phyloP scores from a whole-genome alignment of 441 rosid genomes.

The Viola pubescens region DNA sequence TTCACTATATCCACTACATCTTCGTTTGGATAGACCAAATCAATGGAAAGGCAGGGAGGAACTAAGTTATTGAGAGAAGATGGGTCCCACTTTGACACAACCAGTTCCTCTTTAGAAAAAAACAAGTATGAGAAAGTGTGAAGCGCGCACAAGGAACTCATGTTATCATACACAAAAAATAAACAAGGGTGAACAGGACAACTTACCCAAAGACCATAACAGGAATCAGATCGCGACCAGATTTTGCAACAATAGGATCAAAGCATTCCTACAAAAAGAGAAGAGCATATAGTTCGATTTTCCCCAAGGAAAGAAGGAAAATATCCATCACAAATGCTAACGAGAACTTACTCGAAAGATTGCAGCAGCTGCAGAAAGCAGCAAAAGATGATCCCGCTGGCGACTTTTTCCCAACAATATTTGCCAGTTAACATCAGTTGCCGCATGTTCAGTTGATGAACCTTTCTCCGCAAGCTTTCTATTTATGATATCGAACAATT shows the following conservation, averaged over 20 bases:
- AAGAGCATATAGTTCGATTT: not conserved
- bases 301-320: not conserved
- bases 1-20: not conserved
- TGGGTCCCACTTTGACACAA: not conserved
- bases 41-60: not conserved
- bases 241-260: conserved; percentile 74
- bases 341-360: conserved; percentile 70
- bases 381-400: conserved; percentile 44
- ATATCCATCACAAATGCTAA: conserved; percentile 2
- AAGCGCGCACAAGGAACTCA: not conserved
- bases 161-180: not conserved
- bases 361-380: conserved; percentile 74
- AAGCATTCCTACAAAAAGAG: conserved; percentile 72
- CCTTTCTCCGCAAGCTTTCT: conserved; percentile 61
- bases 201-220: conserved; percentile 92
- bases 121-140: not conserved
- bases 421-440: conserved; percentile 58
- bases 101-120: not conserved
- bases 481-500: conserved; percentile 43
- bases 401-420: conserved; percentile 76
- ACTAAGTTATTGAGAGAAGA: too few species aligned
- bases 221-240: conserved; percentile 87
- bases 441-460: conserved; percentile 30
- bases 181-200: not conserved
- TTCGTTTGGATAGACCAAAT: not conserved